Conservation (phyloP, 495 filamentous ascomycete species). For the Penicillium nucicola region DNA sequence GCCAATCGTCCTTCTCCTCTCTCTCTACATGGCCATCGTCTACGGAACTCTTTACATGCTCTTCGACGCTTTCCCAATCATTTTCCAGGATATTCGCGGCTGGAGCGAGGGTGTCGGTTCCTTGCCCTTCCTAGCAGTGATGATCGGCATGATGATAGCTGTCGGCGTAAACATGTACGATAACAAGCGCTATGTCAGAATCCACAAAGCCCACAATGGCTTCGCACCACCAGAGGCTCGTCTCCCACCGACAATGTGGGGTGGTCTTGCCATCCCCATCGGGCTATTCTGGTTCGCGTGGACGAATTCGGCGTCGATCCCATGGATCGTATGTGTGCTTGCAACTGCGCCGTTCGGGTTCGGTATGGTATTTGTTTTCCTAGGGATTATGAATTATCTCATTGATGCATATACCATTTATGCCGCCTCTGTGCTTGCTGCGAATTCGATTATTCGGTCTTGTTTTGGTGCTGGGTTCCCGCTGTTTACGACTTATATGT, state of each 20-base stretch:
- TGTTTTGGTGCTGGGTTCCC: slow-evolving; percentile 69
- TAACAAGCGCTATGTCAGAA: slow-evolving; percentile 33
- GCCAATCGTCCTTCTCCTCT: slow-evolving; percentile 54
- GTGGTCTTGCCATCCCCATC: slow-evolving; percentile 30
- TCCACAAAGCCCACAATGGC: slow-evolving; percentile 16
- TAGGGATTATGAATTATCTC: slow-evolving; percentile 66
- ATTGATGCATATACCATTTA: slow-evolving; percentile 71
- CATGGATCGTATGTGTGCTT: slow-evolving; percentile 59
- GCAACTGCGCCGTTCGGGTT: slow-evolving; percentile 62
- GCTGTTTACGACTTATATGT: slow-evolving; percentile 69
- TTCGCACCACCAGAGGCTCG: slow-evolving; percentile 38
- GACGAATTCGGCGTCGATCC: slow-evolving; percentile 58
- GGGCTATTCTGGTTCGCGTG: slow-evolving; percentile 58
- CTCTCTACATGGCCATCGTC: slow-evolving; percentile 62
- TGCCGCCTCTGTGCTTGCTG: slow-evolving; percentile 68
- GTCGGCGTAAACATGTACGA: slow-evolving; percentile 35
- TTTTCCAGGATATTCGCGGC: slow-evolving; percentile 65
- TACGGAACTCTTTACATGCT: slow-evolving; percentile 73
- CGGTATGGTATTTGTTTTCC: slow-evolving; percentile 64
- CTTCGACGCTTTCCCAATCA: slow-evolving; percentile 71
- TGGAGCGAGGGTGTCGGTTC: slow-evolving; percentile 65
- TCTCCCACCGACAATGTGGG: slow-evolving; percentile 31
- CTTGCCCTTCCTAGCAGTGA: slow-evolving; percentile 70
- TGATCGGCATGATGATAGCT: slow-evolving; percentile 66
- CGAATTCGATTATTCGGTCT: slow-evolving; percentile 61